These are phyloP conservation scores for Aspergillus incahuasiensis DNA, from an alignment of 495 filamentous ascomycete genomes.

Conservation along the genomic window DNA sequence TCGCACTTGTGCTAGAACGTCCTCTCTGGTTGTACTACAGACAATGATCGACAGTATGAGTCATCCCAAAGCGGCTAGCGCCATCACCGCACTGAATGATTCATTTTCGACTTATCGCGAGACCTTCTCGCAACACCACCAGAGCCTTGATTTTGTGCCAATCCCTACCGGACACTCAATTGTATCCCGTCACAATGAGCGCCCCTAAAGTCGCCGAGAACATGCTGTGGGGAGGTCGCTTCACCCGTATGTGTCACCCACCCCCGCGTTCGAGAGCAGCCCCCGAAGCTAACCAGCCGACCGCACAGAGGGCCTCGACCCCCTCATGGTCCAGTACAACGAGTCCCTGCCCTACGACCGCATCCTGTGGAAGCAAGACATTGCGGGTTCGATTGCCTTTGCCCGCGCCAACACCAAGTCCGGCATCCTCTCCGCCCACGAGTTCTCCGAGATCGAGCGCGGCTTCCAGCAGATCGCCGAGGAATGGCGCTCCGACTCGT, in stretches of 20 bases:
- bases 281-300: constrained; percentile 20
- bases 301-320: constrained; percentile 70
- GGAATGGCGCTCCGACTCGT: constrained; percentile 62
- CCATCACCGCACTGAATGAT: constrained; percentile 6
- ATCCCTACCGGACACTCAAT: constrained; percentile 10
- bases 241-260: constrained; percentile 55
- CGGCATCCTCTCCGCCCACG: constrained; percentile 67
- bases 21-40: neutral
- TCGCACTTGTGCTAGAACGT: neutral
- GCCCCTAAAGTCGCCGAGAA: constrained; percentile 46
- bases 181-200: constrained; percentile 38
- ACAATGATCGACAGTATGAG: neutral
- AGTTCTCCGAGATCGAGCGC: constrained; percentile 71
- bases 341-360: constrained; percentile 81
- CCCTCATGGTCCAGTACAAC: constrained; percentile 87
- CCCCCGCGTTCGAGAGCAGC: neutral
- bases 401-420: constrained; percentile 77
- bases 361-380: constrained; percentile 75
- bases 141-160: constrained; percentile 6
- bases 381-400: constrained; percentile 77
- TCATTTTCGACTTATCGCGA: constrained; percentile 9
- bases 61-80: constrained; percentile 10
- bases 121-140: neutral
- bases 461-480: constrained; percentile 67
- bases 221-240: constrained; percentile 80